These are phyloP conservation scores for Fusarium protoensiforme DNA, from an alignment of 2,329 filamentous ascomycete species.

Conservation along the genomic window DNA sequence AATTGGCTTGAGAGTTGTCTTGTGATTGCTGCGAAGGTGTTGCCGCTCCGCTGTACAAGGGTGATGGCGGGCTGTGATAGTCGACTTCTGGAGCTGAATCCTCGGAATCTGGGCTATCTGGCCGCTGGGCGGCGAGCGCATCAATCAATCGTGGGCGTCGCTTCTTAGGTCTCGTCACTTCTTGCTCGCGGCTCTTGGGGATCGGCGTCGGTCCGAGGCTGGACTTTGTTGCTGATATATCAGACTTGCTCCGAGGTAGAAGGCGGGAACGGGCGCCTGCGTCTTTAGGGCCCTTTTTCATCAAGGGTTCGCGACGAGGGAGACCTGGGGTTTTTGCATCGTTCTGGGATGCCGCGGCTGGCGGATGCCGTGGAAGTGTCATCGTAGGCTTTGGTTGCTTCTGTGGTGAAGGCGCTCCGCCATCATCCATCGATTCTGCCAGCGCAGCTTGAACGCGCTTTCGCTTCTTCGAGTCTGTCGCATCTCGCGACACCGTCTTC, in stretches of 20 bases:
- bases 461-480: slow-evolving; percentile 36
- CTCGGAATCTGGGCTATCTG: slow-evolving; percentile 47
- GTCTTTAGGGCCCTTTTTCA: slow-evolving; percentile 23
- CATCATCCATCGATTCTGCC: slow-evolving; percentile 13
- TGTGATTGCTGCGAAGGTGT: slow-evolving; percentile 37
- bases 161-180: slow-evolving; percentile 17
- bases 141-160: slow-evolving; percentile 55
- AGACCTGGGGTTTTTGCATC: slow-evolving; percentile 1
- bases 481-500: slow-evolving; percentile 21
- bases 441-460: slow-evolving; percentile 32
- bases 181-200: slow-evolving; percentile 6
- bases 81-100: slow-evolving; percentile 31
- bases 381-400: slow-evolving; percentile 20
- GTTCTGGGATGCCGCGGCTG: neutral
- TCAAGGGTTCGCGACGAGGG: neutral
- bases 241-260: slow-evolving; percentile 16
- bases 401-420: neutral
- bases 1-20: slow-evolving; percentile 20
- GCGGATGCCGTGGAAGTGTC: slow-evolving; percentile 21
- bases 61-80: slow-evolving; percentile 8
- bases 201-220: neutral
- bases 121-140: slow-evolving; percentile 53
- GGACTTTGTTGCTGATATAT: slow-evolving; percentile 5
- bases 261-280: neutral
- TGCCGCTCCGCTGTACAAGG: slow-evolving; percentile 20